These are phyloP conservation scores for Ophiostoma novo-ulmi DNA, from an alignment of 2,329 filamentous ascomycete species.

Conservation along the genomic window DNA sequence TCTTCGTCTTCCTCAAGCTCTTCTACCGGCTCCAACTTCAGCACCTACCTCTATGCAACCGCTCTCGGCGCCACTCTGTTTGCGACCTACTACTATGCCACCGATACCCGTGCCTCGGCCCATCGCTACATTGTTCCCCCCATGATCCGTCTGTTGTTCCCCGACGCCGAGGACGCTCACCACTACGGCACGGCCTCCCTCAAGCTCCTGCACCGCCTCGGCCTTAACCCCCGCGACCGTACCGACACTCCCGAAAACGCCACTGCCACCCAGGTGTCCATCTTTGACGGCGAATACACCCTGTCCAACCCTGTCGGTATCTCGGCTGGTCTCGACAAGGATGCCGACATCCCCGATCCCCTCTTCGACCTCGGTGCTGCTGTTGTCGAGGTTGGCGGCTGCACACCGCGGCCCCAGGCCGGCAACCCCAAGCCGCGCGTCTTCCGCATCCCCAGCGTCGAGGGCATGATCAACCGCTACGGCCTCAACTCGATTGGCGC, in stretches of 20 bases:
- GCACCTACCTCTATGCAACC: conserved; percentile 39
- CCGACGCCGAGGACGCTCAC: conserved; percentile 89
- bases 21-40: conserved; percentile 31
- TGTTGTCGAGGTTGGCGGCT: conserved; percentile 87
- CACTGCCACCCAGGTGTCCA: conserved; percentile 41
- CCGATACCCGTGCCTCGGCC: conserved; percentile 66
- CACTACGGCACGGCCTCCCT: conserved; percentile 67
- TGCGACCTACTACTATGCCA: conserved; percentile 61
- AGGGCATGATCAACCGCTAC: conserved; percentile 91
- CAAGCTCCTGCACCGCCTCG: conserved; percentile 66
- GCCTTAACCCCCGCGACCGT: conserved; percentile 78
- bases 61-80: conserved; percentile 41
- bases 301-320: conserved; percentile 87
- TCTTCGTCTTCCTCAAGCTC: background rate
- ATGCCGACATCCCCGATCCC: conserved; percentile 79
- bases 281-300: conserved; percentile 62
- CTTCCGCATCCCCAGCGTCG: conserved; percentile 76
- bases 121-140: conserved; percentile 65
- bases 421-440: conserved; percentile 86
- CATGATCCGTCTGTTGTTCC: conserved; percentile 58
- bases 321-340: conserved; percentile 93
- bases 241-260: conserved; percentile 38
- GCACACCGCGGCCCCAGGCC: conserved; percentile 77
- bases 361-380: conserved; percentile 80
- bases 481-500: conserved; percentile 90